phyloP scores from a whole-genome alignment of 257 asterid species.

The Apocynum venetum region DNA sequence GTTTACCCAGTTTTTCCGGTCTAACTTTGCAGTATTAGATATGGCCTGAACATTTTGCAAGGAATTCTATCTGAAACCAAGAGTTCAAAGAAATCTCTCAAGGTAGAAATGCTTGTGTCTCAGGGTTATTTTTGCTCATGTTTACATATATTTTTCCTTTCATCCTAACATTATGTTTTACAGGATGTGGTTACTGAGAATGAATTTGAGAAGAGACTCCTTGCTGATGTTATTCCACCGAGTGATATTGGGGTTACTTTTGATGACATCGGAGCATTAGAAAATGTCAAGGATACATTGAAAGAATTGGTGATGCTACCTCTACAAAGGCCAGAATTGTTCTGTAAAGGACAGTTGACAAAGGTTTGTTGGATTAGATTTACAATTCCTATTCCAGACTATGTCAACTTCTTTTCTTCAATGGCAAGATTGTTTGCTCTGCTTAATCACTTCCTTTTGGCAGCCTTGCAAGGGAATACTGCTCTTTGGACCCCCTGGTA shows the following conservation, averaged over 20 bases:
- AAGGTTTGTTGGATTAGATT: constrained; percentile 38
- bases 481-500: constrained; percentile 87
- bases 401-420: background rate
- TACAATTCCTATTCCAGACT: background rate
- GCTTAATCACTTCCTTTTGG: constrained; percentile 1
- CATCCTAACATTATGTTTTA: background rate
- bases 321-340: constrained; percentile 84
- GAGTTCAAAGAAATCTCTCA: constrained; percentile 73
- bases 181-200: constrained; percentile 84
- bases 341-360: constrained; percentile 81
- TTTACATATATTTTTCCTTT: background rate
- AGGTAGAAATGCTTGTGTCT: constrained; percentile 42
- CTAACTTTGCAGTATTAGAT: constrained; percentile 54
- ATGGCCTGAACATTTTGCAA: constrained; percentile 59
- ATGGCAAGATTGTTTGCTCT: constrained; percentile 4
- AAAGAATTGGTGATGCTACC: constrained; percentile 96
- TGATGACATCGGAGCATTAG: constrained; percentile 94
- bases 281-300: constrained; percentile 82
- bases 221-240: constrained; percentile 73
- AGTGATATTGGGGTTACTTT: constrained; percentile 81
- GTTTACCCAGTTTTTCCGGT: background rate
- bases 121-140: constrained; percentile 6
- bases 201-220: constrained; percentile 87
- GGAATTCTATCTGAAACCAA: constrained; percentile 64
- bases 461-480: constrained; percentile 97